phyloP scores from a whole-genome alignment of 352 stramenopile genomes.

The Blastocystis sp. region DNA sequence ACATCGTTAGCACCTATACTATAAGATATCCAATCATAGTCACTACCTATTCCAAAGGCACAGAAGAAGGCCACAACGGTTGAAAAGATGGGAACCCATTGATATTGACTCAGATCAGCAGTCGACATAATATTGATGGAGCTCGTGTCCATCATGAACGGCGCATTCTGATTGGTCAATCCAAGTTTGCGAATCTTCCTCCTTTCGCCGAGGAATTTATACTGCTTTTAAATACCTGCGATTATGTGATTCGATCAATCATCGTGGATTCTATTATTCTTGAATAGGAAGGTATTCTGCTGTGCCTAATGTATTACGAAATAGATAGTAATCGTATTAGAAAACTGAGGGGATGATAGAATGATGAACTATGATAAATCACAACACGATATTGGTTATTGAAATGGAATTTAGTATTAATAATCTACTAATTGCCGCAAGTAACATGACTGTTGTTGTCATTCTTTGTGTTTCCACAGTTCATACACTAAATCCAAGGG shows the following conservation, averaged over 20 bases:
- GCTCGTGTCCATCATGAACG: not conserved
- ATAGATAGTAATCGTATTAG: not conserved
- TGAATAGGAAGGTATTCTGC: no score
- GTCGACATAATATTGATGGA: not conserved
- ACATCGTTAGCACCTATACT: conserved; percentile 70
- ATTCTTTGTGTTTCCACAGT: not conserved
- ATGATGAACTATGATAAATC: no score
- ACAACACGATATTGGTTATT: not conserved
- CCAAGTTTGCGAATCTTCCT: not conserved
- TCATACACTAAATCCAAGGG: not conserved
- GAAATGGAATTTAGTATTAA: no score
- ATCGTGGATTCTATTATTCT: not conserved
- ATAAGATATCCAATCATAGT: not conserved
- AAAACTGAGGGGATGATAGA: not conserved
- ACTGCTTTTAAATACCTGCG: not conserved
- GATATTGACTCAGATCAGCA: not conserved
- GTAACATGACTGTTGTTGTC: no score
- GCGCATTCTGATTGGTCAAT: not conserved
- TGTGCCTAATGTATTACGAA: no score
- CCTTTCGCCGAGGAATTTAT: not conserved
- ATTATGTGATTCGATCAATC: not conserved
- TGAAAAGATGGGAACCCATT: conserved; percentile 67
- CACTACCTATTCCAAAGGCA: conserved; percentile 66
- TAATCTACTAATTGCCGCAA: no score
- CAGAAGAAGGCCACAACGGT: conserved; percentile 67